These are phyloP conservation scores for Pythium angustatum DNA, from an alignment of 352 stramenopile genomes.

Conservation along the genomic window DNA sequence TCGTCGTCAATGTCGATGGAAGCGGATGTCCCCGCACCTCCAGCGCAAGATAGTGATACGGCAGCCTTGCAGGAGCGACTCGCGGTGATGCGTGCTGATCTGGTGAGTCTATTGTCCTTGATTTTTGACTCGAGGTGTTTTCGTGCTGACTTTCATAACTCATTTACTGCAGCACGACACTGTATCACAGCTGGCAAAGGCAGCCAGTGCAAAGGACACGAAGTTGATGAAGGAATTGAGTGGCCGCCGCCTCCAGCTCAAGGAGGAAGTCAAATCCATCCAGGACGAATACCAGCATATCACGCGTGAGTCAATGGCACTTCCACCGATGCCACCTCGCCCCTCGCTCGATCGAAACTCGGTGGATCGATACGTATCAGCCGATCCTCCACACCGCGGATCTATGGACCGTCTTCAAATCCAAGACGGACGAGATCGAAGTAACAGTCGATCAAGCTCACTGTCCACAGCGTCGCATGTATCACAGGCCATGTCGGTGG, in stretches of 20 bases:
- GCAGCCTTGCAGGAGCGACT: constrained; percentile 17
- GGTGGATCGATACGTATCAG: background rate
- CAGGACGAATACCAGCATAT: constrained; percentile 49
- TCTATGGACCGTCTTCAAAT: constrained; percentile 16
- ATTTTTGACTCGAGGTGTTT: background rate
- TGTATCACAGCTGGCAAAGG: constrained; percentile 58
- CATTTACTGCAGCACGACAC: constrained; percentile 52
- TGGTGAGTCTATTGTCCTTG: constrained; percentile 12
- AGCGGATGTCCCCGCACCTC: background rate
- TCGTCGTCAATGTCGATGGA: constrained; percentile 16
- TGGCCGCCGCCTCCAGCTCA: constrained; percentile 56
- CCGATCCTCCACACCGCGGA: background rate
- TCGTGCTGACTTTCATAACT: background rate
- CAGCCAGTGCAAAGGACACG: constrained; percentile 55
- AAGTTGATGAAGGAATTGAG: constrained; percentile 49
- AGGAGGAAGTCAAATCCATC: constrained; percentile 72
- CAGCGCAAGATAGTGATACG: background rate
- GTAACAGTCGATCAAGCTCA: constrained; percentile 30
- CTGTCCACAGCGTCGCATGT: constrained; percentile 57
- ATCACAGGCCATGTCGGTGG: constrained; percentile 48
- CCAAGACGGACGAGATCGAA: constrained; percentile 22
- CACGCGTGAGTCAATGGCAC: constrained; percentile 28
- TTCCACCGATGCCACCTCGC: constrained; percentile 22
- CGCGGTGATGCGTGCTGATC: constrained; percentile 16
- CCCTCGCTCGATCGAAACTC: constrained; percentile 11